Evolutionary conservation across 139 green algal genomes (phyloP), one percentile per base, ranked within the genome.

Genomic region (Auxenochlorella pyrenoidosa): DNA sequence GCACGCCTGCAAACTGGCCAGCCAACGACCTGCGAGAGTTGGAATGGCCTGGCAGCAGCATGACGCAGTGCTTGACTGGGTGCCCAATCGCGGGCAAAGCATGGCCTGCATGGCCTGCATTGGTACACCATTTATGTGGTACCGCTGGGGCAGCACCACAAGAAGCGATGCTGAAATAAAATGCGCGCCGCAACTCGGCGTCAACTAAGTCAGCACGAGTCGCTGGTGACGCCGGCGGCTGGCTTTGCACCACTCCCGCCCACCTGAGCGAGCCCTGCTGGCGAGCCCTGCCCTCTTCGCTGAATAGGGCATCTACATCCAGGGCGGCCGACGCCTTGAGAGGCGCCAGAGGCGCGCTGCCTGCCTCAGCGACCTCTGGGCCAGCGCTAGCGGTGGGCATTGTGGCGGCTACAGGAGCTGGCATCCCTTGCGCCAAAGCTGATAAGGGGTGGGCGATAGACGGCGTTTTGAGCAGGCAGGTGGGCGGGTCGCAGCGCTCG

Each of bases 211-310:
- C 66, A 12, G 16, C 15, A 8, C 1, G 36, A 28, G 36, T 2
- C 5, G 51, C n/a, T 2, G 40, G 40, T 40, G 43, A 59, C 30
- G 15, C 18, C 41, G 44, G 43, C 43, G 75, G 41, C 78, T 72
- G 51, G 30, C 0, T 63, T 63, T 32, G 47, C 47, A 83, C 44
- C 47, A 43, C 18, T 65, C 43, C 58, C 43, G 36, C 84, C 30
- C 76, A 85, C 85, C 85, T 89, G 41, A 89, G 85, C 6, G 66
- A 72, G 41, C 85, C 76, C 58, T 83, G 85, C 76, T 85, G 85
- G 0, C 85, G 41, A 8, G 60, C 76, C 22, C 21, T 38, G 21
- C 76, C 84, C 60, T 88, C 84, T 3, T 16, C 2, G 51, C 66
- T 81, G 19, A 75, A 82, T 6, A 85, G 30, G 41, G 28, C 12